Base-by-base conservation (phyloP, 441 rosid species). In the Adansonia rubrostipa region DNA sequence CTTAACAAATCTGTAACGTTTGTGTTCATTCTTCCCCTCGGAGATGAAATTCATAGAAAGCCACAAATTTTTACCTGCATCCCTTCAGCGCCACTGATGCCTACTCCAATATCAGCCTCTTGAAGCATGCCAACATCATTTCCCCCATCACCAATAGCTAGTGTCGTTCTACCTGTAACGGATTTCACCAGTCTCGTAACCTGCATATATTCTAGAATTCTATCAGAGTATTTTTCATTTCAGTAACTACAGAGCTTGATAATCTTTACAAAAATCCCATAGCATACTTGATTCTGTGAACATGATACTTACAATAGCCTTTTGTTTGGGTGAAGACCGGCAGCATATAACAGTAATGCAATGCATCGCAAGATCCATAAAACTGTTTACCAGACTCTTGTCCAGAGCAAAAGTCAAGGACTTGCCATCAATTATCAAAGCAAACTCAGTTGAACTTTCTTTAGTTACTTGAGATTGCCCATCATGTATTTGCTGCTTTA, bases 71-170 rank as follows among this genome's bases (percentile, higher is more conserved):
- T 77, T 70, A 94, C 98, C 93, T 96, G 98, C 98, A 92, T 94
- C 75, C 99, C 99, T 89, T 94, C 99, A 7, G 87, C 91, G 60
- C 99, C 98, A 50, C 96, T 94, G 71, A 96, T 94, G 64, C 99
- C 99, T 3, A 96, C 91, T 79, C 99, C 99, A 76, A 96, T 96
- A 82, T 96, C 98, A 15, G 99, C 98, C 85, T 93, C 99, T 83
- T 96, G 99, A 85, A 96, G 93, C 99, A 96, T 96, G 22, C 98
- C 94, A 6, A 93, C 98, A 86, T 96, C 99, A 80, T 96, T 96
- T 57, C 92, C 99, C 8, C 99, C 98, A 73, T 96, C 99, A 54
- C 99, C 98, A 80, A 96, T 86, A 17, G 99, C 98, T n/a, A 94
- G 62, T 33, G 96, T 92, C 47, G 97, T 88, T 78, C 89, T 88